Percentiles rank a stretch among this genome's conserved stretches.
These are phyloP conservation scores for Hymenoscyphus albidus DNA, from an alignment of 2,329 filamentous ascomycete species.

Conservation along the genomic window DNA sequence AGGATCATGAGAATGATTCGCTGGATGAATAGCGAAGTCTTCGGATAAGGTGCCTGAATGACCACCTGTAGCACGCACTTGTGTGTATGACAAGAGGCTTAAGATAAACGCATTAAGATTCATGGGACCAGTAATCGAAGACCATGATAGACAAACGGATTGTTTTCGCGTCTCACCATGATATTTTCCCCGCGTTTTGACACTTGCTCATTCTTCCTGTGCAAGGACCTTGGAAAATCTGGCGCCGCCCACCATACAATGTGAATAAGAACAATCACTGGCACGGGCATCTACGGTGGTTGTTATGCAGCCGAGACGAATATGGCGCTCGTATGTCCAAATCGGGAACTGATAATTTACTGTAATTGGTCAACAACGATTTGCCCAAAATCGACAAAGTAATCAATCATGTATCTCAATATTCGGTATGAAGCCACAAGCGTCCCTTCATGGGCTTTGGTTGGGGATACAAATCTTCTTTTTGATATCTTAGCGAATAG, in stretches of 20 bases:
- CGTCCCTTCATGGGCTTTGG: conserved; percentile 5
- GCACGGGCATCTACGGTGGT: conserved; percentile 14
- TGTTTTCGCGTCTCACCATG: conserved; percentile 14
- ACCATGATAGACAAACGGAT: conserved; percentile 11
- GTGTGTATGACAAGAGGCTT: conserved; percentile 20
- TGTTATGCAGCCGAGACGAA: conserved; percentile 12
- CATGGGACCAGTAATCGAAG: conserved; percentile 13
- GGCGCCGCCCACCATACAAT: conserved; percentile 1
- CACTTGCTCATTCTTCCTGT: conserved; percentile 23
- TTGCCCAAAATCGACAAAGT: conserved; percentile 1
- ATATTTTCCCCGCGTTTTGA: conserved; percentile 22
- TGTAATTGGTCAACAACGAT: conserved; percentile 13
- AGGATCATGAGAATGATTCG: conserved; percentile 19
- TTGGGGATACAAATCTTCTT: conserved; percentile 4
- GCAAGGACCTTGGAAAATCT: conserved; percentile 9
- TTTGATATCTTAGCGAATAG: neutral
- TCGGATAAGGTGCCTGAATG: conserved; percentile 24
- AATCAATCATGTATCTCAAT: conserved; percentile 9
- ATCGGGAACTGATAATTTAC: conserved; percentile 16
- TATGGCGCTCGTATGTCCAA: conserved; percentile 23
- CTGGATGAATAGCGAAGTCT: conserved; percentile 18
- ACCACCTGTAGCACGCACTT: conserved; percentile 12
- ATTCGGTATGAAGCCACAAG: conserved; percentile 13
- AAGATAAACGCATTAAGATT: conserved; percentile 19
- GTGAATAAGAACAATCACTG: neutral